Evolutionary conservation across 768 basidiomycete species (phyloP), one percentile per base, ranked within the genome.

Genomic region (Kwoniella sp.): DNA sequence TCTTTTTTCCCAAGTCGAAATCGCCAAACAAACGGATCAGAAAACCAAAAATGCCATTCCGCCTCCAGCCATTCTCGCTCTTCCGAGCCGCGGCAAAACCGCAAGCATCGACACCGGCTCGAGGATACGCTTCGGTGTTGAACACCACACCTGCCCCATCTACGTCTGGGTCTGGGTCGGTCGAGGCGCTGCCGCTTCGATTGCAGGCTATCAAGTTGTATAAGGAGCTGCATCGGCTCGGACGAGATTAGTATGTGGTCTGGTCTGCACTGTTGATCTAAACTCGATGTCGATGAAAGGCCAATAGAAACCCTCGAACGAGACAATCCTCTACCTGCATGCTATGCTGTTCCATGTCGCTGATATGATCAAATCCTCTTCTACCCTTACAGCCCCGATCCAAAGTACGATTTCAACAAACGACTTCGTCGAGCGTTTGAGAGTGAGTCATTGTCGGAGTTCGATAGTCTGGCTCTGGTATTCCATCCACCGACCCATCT

Each of bases 311-410:
- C n/a, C n/a, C n/a, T n/a, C n/a, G n/a, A n/a, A n/a, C n/a, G n/a
- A n/a, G n/a, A n/a, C n/a, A n/a, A n/a, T n/a, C n/a, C n/a, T n/a
- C n/a, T n/a, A 37, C 34, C 34, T 37, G 41, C 20, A 45, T 20
- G 9, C 11, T 20, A 9, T 45, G 8, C 41, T 45, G 17, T 11
- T 45, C 5, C n/a, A n/a, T n/a, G n/a, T n/a, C n/a, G n/a, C n/a
- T n/a, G n/a, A n/a, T n/a, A n/a, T n/a, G n/a, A n/a, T n/a, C n/a
- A n/a, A n/a, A n/a, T n/a, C n/a, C n/a, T n/a, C n/a, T n/a, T n/a
- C n/a, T n/a, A n/a, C n/a, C n/a, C n/a, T n/a, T n/a, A 31, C 61
- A 80, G 79, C 55, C 79, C 79, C 26, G 79, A 81, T 68, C 78
- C 79, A 4, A 67, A 58, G 13, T 81, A 79, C 56, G 71, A 70